Base-by-base conservation (phyloP, 768 basidiomycete species). In the Agaricus subrufescens region DNA sequence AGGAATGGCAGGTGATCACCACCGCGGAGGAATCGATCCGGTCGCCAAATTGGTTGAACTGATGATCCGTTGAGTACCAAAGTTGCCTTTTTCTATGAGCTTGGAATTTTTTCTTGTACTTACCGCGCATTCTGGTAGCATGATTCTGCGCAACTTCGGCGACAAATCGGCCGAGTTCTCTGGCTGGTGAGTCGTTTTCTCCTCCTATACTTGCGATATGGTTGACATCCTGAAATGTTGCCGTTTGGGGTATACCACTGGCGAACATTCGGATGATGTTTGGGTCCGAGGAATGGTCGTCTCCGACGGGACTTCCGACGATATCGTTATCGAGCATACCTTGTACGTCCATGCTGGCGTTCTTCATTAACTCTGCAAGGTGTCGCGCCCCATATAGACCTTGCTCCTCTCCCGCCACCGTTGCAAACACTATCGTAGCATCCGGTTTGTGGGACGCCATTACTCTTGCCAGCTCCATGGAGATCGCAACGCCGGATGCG, bases 301-400 rank as follows among this genome's bases (percentile, higher is more conserved):
- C 80, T 8, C 66, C 79, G 47, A 73, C 78, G 10, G 79, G 72
- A 48, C 77, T 77, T 1, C 81, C 80, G 6, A 82, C 79, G 58
- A 82, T 82, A 60, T 82, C 81, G 60, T 82, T 82, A 60, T 81
- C 74, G 52, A 81, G 67, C 81, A 81, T 81, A 19, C 79, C 81
- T 62, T 83, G 80, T 4, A 82, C 77, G 60, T 82, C 76, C 3
- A 71, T 71, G 10, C 78, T 73, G 4, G 73, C 70, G 6, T 68
- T 69, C 30, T 71, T 69, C 51, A 81, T 66, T 19, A 69, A 63
- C 50, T 71, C 67, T 9, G 81, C 82, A 65, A 81, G 70, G 63
- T 77, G 78, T 31, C 71, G 65, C 1, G 80, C 73, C 0, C 80
- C 80, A 58, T 68, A 78, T 7, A 82, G 63, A 2, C 77, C 78